These are phyloP conservation scores for Colletotrichum sp. DNA, from an alignment of 2,329 filamentous ascomycete species.

Conservation along the genomic window DNA sequence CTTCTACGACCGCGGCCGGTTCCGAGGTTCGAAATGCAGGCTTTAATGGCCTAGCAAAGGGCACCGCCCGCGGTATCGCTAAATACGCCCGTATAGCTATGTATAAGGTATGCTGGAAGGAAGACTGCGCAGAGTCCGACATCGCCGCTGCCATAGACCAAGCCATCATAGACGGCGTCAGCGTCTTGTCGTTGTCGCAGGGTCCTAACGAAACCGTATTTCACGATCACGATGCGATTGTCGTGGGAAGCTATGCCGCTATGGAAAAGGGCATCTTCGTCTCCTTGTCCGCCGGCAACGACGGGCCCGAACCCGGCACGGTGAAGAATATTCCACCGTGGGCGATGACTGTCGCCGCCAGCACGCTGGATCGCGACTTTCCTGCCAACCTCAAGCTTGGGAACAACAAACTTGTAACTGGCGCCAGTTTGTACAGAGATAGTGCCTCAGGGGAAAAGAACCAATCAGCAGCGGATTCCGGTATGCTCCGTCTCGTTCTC, in stretches of 20 bases:
- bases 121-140: background rate
- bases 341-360: no score
- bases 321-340: no score
- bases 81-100: background rate
- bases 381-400: no score
- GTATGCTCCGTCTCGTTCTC: no score
- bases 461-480: no score
- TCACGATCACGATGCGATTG: background rate
- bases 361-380: no score
- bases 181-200: background rate
- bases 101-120: constrained; percentile 1
- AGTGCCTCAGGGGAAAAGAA: no score
- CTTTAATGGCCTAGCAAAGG: background rate
- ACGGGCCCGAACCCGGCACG: no score
- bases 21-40: background rate
- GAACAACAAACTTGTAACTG: no score
- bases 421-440: no score
- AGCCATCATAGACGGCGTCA: constrained; percentile 9
- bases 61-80: constrained; percentile 2
- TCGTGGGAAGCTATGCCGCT: background rate
- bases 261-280: no score
- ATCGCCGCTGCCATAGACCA: background rate
- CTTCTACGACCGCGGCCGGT: background rate
- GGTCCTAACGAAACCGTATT: background rate
- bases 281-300: no score